Base-by-base conservation (phyloP, 202 grass and related monocot genomes). In the Eragrostis tef region DNA sequence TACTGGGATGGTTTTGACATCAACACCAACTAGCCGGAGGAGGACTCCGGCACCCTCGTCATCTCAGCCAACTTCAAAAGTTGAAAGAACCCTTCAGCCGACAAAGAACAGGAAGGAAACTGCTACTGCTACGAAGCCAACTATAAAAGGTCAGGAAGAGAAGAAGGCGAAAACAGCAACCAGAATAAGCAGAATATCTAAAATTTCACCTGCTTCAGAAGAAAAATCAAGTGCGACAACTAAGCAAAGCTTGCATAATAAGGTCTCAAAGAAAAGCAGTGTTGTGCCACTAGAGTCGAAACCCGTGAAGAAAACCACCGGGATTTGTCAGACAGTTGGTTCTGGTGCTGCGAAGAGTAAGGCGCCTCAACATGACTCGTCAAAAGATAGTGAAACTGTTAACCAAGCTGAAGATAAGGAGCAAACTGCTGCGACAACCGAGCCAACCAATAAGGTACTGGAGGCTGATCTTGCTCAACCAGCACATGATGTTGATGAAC, bases 261-360 rank as follows among this genome's bases (percentile, higher is more conserved):
- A 92, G 85, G 93, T 94, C 56, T 81, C 97, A 77, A 94, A 93
- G 77, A 99, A 99, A 85, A 94, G 93, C 87, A 99, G 91, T 89
- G 93, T 94, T 77, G 93, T 99, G 70, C 93, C 97, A 4, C 67
- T 96, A 22, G 97, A 99, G 78, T 90, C 87, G 57, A 99, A 94
- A 93, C 79, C 91, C 46, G 75, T 82, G 67, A 99, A 89, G 82
- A 99, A 99, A 90, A 25, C 75, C 63, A 49, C 79, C 78, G 85
- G 85, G 49, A 81, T 80, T 44, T 73, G 54, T 87, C 79, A 81
- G 53, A 81, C 26, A 58, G n/a, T 64, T 89, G 64, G 80, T 79
- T 53, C 86, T 29, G 71, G 43, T 79, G 67, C 79, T 81, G 84
- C 75, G 64, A 96, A 99, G 73, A 72, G 57, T 84, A 99, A 87